Evolutionary conservation across 2,329 filamentous ascomycete genomes (phyloP).

Genomic region (Penicillium sp.): DNA sequence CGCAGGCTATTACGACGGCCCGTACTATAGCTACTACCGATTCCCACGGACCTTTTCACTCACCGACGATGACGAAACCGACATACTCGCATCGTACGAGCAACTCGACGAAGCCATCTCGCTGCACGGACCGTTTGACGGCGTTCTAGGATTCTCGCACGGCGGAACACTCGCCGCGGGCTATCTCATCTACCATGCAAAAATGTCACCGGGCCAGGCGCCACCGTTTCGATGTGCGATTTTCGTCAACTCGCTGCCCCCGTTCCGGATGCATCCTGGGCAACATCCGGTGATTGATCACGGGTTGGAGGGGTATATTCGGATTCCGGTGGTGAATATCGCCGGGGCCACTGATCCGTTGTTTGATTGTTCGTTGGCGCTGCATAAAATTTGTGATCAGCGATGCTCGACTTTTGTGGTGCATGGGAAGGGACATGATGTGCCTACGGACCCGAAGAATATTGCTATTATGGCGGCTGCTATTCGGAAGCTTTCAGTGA

Average conservation of each 20-base stretch:
- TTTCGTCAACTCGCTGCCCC: constrained; percentile 35
- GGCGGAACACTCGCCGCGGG: constrained; percentile 35
- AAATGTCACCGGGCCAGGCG: constrained; percentile 21
- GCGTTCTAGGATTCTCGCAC: constrained; percentile 39
- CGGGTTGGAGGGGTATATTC: constrained; percentile 28
- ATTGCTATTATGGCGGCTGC: constrained; percentile 26
- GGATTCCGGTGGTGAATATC: constrained; percentile 29
- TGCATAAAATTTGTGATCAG: constrained; percentile 28
- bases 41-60: constrained; percentile 28
- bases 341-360: constrained; percentile 28
- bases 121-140: constrained; percentile 28
- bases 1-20: constrained; percentile 32
- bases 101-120: constrained; percentile 30
- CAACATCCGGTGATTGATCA: constrained; percentile 22
- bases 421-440: constrained; percentile 31
- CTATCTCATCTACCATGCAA: constrained; percentile 32
- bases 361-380: constrained; percentile 26
- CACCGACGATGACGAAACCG: constrained; percentile 23
- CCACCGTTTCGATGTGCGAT: constrained; percentile 36
- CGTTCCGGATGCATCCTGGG: constrained; percentile 31
- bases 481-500: constrained; percentile 22
- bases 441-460: constrained; percentile 28
- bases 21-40: constrained; percentile 37
- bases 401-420: constrained; percentile 24
- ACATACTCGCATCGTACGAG: constrained; percentile 29